Evolutionary conservation across 75 land plant genomes (phyloP).

Genomic region (Chamaecyparis obtusa): DNA sequence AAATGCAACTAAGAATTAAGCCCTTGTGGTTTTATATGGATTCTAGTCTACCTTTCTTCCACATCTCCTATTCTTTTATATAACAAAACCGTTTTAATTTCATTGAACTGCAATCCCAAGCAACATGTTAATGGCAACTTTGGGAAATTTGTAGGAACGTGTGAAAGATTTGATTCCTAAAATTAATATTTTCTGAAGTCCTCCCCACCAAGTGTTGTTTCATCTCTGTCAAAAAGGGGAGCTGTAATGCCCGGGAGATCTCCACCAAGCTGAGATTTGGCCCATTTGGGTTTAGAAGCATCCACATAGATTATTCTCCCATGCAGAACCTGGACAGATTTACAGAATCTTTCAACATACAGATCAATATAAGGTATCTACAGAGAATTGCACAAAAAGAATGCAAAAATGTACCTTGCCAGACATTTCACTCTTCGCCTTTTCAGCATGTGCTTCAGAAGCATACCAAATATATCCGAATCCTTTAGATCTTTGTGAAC

Average conservation of each 20-base stretch:
- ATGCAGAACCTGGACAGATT: conserved; percentile 32
- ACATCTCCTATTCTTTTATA: not conserved
- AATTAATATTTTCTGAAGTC: not conserved
- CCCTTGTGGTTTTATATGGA: not conserved
- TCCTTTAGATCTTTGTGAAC: conserved; percentile 53
- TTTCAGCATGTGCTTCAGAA: conserved; percentile 58
- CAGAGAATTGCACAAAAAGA: not conserved
- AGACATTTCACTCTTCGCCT: conserved; percentile 53
- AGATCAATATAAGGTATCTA: not conserved
- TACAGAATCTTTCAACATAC: not conserved
- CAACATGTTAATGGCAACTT: not conserved
- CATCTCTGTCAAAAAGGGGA: not conserved
- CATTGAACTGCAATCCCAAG: not conserved
- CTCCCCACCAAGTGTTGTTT: not conserved
- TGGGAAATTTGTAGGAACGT: not conserved
- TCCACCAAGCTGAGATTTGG: not conserved
- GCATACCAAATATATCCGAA: conserved; percentile 73
- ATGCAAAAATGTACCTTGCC: conserved; percentile 41
- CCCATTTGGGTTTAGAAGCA: conserved; percentile 30
- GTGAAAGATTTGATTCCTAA: not conserved
- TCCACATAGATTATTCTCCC: conserved; percentile 53
- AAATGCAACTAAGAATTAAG: not conserved
- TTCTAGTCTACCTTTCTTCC: not conserved
- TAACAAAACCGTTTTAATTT: not conserved
- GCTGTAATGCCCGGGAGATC: not conserved